A percentile compares a stretch with the other conserved stretches of the same genome.
phyloP scores from a whole-genome alignment of 2,329 filamentous ascomycete genomes.

The Didymella glomerata region DNA sequence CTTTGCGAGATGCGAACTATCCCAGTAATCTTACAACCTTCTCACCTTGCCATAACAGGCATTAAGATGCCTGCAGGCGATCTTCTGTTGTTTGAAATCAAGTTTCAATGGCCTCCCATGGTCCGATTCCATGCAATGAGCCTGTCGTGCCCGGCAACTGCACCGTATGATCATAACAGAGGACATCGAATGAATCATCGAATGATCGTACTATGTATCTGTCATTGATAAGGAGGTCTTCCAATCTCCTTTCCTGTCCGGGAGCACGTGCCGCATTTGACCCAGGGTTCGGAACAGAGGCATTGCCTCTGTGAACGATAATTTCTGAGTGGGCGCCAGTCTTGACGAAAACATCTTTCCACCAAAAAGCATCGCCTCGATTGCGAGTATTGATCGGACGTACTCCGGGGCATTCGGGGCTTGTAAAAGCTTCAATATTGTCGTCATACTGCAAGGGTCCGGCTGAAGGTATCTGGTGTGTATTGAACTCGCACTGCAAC shows the following conservation, averaged over 20 bases:
- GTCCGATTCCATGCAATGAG: constrained; percentile 2
- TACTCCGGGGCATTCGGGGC: background rate
- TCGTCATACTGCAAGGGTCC: constrained; percentile 27
- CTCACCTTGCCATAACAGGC: background rate
- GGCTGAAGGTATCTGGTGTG: background rate
- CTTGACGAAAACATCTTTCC: constrained; percentile 28
- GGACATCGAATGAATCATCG: constrained; percentile 1
- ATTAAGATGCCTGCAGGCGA: background rate
- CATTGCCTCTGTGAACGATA: constrained; percentile 3
- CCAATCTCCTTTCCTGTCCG: background rate
- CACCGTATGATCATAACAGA: constrained; percentile 17
- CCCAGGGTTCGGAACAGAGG: background rate
- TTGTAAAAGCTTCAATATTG: constrained; percentile 18
- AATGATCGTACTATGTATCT: constrained; percentile 8
- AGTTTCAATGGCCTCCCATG: constrained; percentile 1
- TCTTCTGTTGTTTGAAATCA: background rate
- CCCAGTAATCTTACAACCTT: background rate
- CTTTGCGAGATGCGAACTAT: background rate
- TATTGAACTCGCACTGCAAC: background rate
- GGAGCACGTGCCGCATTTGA: too few species aligned
- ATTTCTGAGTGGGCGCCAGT: background rate
- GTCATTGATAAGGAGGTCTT: constrained; percentile 12
- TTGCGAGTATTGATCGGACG: background rate
- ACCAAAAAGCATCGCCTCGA: constrained; percentile 19
- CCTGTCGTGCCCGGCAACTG: constrained; percentile 7